phyloP scores from a whole-genome alignment of 2,329 filamentous ascomycete genomes.

The Xylaria arbuscula region DNA sequence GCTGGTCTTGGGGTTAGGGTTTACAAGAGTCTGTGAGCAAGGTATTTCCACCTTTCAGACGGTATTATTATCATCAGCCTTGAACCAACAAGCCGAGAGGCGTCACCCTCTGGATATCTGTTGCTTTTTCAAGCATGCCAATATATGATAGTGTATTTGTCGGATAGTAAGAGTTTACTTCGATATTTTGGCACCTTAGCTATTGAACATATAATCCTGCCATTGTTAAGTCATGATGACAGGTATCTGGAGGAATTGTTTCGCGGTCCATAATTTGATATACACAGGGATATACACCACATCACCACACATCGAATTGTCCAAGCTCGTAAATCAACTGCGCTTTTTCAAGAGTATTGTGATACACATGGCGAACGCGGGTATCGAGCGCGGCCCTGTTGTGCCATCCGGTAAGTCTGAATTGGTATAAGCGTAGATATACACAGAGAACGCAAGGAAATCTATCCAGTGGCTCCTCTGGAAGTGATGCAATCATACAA shows the following conservation, averaged over 20 bases:
- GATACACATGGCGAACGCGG: neutral
- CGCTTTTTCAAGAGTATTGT: neutral
- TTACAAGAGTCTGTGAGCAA: neutral
- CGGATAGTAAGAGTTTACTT: neutral
- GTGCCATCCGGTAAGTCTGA: constrained; percentile 38
- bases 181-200: neutral
- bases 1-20: neutral
- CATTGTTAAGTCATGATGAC: neutral
- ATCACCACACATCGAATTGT: neutral
- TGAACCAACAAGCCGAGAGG: neutral
- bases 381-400: constrained; percentile 1
- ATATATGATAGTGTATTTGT: neutral
- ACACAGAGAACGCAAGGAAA: constrained; percentile 49
- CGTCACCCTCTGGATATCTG: neutral
- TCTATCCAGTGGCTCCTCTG: constrained; percentile 46
- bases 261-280: neutral
- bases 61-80: neutral
- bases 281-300: neutral
- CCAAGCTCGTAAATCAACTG: neutral
- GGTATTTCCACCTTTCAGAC: neutral
- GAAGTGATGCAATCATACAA: constrained; percentile 48
- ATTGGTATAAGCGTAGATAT: constrained; percentile 51
- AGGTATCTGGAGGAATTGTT: neutral
- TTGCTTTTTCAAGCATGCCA: neutral
- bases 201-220: neutral